Conservation (phyloP, 1,284 basidiomycete genomes). For the Ceratobasidium theobromae region DNA sequence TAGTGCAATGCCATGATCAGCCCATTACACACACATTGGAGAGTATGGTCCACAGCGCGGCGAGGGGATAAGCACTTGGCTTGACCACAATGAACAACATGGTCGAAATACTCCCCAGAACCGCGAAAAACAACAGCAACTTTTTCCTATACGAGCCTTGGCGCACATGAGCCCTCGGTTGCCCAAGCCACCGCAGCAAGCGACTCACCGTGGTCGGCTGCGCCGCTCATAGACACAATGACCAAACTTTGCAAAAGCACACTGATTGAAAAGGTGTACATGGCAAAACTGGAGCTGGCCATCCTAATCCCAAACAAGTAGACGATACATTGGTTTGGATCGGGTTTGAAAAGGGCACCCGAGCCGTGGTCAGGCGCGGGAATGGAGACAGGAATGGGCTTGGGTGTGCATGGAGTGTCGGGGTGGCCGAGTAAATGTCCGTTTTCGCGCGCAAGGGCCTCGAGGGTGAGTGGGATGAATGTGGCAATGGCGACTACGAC, state of each 20-base stretch:
- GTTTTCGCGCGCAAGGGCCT: constrained; percentile 26
- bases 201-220: constrained; percentile 14
- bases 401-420: constrained; percentile 19
- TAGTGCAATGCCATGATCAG: background rate
- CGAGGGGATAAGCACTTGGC: constrained; percentile 21
- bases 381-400: background rate
- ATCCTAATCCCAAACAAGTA: constrained; percentile 14
- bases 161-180: no score
- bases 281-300: constrained; percentile 28
- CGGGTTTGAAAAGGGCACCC: background rate
- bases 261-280: constrained; percentile 29
- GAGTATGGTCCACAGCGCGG: constrained; percentile 17
- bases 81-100: constrained; percentile 61
- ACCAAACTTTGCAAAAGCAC: constrained; percentile 27
- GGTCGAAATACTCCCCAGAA: constrained; percentile 65
- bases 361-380: background rate
- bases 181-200: no score
- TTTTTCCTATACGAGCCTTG: constrained; percentile 79
- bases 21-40: background rate
- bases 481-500: constrained; percentile 24
- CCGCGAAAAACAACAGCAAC: constrained; percentile 73
- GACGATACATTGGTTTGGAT: constrained; percentile 23
- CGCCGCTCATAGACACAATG: constrained; percentile 22
- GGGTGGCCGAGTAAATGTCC: constrained; percentile 23
- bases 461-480: constrained; percentile 25